phyloP scores from a whole-genome alignment of 2,329 filamentous ascomycete species.

The Macroventuria anomochaeta region DNA sequence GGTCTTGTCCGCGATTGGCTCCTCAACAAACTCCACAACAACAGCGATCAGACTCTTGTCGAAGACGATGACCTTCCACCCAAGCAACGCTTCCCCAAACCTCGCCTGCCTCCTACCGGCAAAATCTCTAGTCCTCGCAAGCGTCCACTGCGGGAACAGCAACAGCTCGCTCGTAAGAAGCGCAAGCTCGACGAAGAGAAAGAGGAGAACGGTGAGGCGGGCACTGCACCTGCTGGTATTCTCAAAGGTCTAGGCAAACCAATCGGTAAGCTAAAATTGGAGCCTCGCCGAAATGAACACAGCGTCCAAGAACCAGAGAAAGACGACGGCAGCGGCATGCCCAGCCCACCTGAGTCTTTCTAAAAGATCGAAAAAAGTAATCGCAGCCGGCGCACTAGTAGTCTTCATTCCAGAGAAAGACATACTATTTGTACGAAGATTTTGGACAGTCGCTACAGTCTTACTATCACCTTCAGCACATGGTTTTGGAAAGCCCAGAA shows the following conservation, averaged over 20 bases:
- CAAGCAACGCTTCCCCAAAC: constrained; percentile 78
- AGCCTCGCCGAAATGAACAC: constrained; percentile 65
- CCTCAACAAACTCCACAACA: constrained; percentile 83
- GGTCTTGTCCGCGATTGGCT: constrained; percentile 92
- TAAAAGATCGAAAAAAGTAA: constrained; percentile 21
- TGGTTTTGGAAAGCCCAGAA: neutral
- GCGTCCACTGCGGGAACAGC: constrained; percentile 79
- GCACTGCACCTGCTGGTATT: constrained; percentile 26
- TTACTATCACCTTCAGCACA: constrained; percentile 6
- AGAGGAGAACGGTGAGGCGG: constrained; percentile 43
- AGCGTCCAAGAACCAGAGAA: constrained; percentile 68
- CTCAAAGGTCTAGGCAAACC: constrained; percentile 60
- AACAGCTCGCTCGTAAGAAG: constrained; percentile 85
- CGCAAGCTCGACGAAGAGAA: constrained; percentile 68
- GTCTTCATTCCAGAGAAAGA: neutral
- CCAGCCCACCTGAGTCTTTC: constrained; percentile 79
- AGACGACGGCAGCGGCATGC: constrained; percentile 76
- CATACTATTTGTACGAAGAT: neutral
- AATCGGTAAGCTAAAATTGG: constrained; percentile 57
- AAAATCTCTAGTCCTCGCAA: constrained; percentile 89
- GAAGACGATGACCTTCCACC: constrained; percentile 94
- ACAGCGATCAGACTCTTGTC: constrained; percentile 79
- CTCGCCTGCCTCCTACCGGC: constrained; percentile 71
- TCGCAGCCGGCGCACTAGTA: neutral
- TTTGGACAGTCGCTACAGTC: constrained; percentile 8